Percentiles rank a stretch among this genome's conserved stretches.
phyloP scores from a whole-genome alignment of 176 grass and related monocot species.

The Oryza meridionalis region DNA sequence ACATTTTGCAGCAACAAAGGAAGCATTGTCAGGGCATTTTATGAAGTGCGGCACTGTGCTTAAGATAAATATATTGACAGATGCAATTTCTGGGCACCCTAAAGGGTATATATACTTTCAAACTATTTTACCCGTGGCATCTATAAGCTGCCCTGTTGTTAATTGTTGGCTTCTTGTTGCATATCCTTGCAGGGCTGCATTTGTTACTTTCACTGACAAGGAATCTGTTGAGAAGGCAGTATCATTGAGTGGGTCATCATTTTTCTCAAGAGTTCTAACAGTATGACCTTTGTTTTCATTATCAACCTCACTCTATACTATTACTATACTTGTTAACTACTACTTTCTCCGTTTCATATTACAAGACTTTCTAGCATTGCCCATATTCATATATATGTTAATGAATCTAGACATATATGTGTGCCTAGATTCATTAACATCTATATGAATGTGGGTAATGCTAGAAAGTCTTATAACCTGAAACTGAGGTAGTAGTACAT shows the following conservation, averaged over 20 bases:
- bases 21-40: slow-evolving; percentile 77
- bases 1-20: slow-evolving; percentile 87
- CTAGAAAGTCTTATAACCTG: no score
- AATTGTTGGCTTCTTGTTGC: slow-evolving; percentile 12
- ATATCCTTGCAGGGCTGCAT: slow-evolving; percentile 59
- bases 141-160: slow-evolving; percentile 3
- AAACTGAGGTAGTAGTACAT: no score
- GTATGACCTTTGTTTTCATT: slow-evolving; percentile 44
- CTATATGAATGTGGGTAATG: no score
- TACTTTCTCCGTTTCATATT: no score
- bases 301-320: not conserved
- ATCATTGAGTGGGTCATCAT: slow-evolving; percentile 74
- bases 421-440: no score
- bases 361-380: no score
- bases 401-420: no score
- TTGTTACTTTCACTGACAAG: slow-evolving; percentile 67
- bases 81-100: slow-evolving; percentile 70
- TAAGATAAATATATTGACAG: slow-evolving; percentile 68
- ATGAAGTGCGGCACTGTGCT: slow-evolving; percentile 69
- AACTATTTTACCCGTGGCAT: slow-evolving; percentile 32
- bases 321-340: not conserved
- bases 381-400: no score
- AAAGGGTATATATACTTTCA: slow-evolving; percentile 72
- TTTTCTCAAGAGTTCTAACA: slow-evolving; percentile 73
- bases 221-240: slow-evolving; percentile 76